Base-by-base conservation (phyloP, 2,329 filamentous ascomycete genomes). In the Aspergillus neoniger region DNA sequence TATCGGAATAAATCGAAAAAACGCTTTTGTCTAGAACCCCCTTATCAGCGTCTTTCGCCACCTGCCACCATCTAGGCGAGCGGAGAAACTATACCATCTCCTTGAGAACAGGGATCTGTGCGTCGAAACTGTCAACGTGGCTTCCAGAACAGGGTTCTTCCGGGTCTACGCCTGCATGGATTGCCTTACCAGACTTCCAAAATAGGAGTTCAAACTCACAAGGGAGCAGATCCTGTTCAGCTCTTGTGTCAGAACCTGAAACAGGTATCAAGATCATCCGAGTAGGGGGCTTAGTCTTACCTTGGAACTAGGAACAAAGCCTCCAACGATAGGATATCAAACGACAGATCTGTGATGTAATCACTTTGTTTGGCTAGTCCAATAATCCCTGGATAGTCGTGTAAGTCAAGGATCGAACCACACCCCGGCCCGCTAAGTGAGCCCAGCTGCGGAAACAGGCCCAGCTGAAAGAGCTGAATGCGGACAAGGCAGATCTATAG, bases 291-390 rank as follows among this genome's bases (percentile, higher is more conserved):
- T 14, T 21, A n/a, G 28, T 57, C 74, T 67, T 69, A 82, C 80
- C 86, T 82, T 44, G 93, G 93, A 19, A 96, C 90, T 76, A 97
- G 88, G 74, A 97, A 94, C 9, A 97, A 82, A 0, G 92, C 93
- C 75, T 96, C 91, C 14, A 97, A 81, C 0, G 92, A 89, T 21
- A 97, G 81, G n/a, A 97, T 88, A 70, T 97, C 91, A 73, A 96
- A 97, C 0, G 92, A 88, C 3, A 89, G 82, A 62, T 95, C 89
- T 50, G 89, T 89, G n/a, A 91, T 84, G 15, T 81, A 76, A 9
- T 80, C 75, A 64, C 88, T 86, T 21, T 85, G 74, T 55, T 84
- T 85, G 21, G 82, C 81, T 25, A 94, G 74, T 0, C 91, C 91
- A 53, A 91, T 78, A 28, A 88, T 81, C 52, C 91, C 88, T 91